Evolutionary conservation across 1,284 basidiomycete species (phyloP), one percentile per base, ranked within the genome.

Genomic region (Fistulinella cinereoalba): DNA sequence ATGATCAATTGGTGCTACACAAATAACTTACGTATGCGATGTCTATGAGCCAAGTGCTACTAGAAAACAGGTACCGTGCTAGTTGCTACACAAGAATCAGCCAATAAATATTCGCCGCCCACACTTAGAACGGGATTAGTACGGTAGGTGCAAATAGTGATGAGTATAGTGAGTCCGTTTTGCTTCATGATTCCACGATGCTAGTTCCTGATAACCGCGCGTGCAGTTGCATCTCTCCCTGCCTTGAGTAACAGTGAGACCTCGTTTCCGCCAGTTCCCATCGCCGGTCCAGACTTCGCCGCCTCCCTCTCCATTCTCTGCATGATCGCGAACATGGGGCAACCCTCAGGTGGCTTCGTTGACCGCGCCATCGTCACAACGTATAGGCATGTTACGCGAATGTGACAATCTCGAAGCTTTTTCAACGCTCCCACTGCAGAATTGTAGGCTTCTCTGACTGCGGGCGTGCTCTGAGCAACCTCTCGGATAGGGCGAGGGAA

Each of bases 261-360:
- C 43, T 86, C 83, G 50, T 85, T 96, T 5, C 94, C 94, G 18
- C 94, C 94, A 0, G 94, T 97, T 1, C 94, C 94, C 21, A 76
- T 73, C n/a, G 71, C 74, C n/a, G 75, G 77, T 1, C 72, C 77
- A 11, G 71, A 69, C 31, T 64, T 71, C 25, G 69, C 58, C 21
- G 64, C 61, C 28, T 61, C 54, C 23, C 64, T 65, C 51, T 81
- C 75, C 46, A 84, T 64, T 39, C 69, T 74, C 46, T 77, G 73
- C 67, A 78, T 73, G 71, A 74, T 77, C 36, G 72, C 72, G 51
- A 73, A 73, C 50, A 78, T 68, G n/a, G 79, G 77, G 47, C 80
- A 80, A 13, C 70, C 72, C 19, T 61, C 64, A 44, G 67, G 66
- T 33, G 73, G 67, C 52, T 74, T 71, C 61, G 66, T 70, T 4